Percentiles rank a stretch among this genome's conserved stretches.
Evolutionary conservation across 1,284 basidiomycete species (phyloP).

Genomic region (Sparassis latifolia): DNA sequence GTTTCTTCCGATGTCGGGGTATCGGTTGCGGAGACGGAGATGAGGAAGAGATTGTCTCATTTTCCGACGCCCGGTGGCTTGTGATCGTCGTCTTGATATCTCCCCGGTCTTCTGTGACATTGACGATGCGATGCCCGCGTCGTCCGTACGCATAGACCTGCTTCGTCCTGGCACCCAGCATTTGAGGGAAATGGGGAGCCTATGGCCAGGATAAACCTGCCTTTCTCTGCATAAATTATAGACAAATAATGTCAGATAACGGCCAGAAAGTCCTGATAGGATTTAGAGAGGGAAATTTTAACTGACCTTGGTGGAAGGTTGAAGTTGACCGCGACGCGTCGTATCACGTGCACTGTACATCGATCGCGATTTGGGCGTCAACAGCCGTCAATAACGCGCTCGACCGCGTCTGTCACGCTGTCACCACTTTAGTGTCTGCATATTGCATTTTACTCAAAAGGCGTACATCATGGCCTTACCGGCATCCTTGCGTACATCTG

Average conservation of each 20-base stretch:
- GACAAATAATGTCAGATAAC: too few species aligned
- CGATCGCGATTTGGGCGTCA: background rate
- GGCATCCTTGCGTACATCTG: constrained; percentile 48
- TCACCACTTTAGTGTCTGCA: too few species aligned
- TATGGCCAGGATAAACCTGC: background rate
- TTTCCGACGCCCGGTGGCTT: constrained; percentile 3
- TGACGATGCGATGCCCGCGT: constrained; percentile 57
- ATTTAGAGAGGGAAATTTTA: too few species aligned
- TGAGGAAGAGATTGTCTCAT: background rate
- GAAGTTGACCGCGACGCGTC: constrained; percentile 3
- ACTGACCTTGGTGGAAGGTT: too few species aligned
- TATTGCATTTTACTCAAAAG: too few species aligned
- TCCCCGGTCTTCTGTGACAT: constrained; percentile 33
- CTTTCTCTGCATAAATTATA: too few species aligned
- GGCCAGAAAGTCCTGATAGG: too few species aligned
- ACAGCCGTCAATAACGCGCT: background rate
- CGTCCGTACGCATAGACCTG: constrained; percentile 66
- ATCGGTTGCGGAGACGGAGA: background rate
- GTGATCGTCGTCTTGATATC: constrained; percentile 2
- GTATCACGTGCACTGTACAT: constrained; percentile 2
- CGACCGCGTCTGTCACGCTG: too few species aligned
- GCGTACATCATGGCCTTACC: constrained; percentile 48
- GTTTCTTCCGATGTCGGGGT: background rate
- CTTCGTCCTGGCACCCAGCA: constrained; percentile 56
- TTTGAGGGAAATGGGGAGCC: constrained; percentile 14